Evolutionary conservation across 2,329 filamentous ascomycete species (phyloP), one percentile per base, ranked within the genome.

Genomic region (Cladobotryum mycophilum): DNA sequence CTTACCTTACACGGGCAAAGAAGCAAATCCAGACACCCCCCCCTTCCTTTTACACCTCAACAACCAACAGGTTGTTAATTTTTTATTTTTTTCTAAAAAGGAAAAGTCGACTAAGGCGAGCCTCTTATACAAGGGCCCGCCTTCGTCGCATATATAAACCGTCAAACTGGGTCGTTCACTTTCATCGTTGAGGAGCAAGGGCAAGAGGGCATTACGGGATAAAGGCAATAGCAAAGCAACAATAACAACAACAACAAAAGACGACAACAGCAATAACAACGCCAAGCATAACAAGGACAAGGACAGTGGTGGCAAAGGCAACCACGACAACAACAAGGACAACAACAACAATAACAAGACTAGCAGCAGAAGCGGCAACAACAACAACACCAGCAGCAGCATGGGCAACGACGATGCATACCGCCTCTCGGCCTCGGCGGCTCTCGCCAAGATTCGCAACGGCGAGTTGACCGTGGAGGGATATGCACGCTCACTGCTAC

Each of bases 401-500:
- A 52, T 48, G 36, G 49, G 37, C 15, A 52, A 35, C 44, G 48
- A 47, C 35, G 40, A 52, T 22, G 53, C 53, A 30, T 56, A 52
- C 37, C 45, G 45, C 11, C 52, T 56, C 20, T 54, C 54, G 47
- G 54, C 49, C n/a, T 18, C 52, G 4, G 37, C 51, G 38, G 54
- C 52, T 20, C 47, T 50, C 17, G 47, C 40, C 41, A 41, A 38
- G 15, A 56, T 54, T 17, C 52, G 49, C 13, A 22, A 38, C 33
- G 54, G 54, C 25, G 46, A 48, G 2, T 20, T 56, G 49, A 76
- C 74, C 0, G 72, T 80, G 1, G 71, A 76, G 56, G 60, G 69
- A 7, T 79, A 79, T 56, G 75, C 72, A 2, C 63, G 62, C 30
- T 73, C 76, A 0, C 63, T 80, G 2, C 68, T 81, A 11, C 51